Conservation (phyloP, 108 stramenopile genomes). For the Thalassiosira profunda region DNA sequence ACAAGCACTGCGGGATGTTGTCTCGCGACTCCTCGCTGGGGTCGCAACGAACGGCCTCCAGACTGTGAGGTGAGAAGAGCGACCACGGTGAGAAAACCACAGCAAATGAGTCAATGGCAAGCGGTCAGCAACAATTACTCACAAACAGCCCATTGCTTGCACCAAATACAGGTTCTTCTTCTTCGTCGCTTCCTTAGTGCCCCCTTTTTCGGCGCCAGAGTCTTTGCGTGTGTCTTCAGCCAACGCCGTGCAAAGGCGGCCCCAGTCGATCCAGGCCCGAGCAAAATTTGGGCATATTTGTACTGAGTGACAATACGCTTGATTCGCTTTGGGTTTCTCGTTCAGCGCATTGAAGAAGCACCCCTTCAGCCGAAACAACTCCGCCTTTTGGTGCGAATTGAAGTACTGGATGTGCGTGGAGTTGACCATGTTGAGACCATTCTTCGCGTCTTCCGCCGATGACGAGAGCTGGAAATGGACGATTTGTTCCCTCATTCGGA, state of each 20-base stretch:
- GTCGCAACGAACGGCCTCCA: conserved; percentile 86
- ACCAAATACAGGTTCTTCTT: conserved; percentile 85
- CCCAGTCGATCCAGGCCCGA: conserved; percentile 95
- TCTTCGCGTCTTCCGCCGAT: conserved; percentile 71
- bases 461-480: conserved; percentile 67
- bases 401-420: conserved; percentile 96
- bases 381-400: conserved; percentile 84
- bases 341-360: conserved; percentile 77
- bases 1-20: conserved; percentile 88
- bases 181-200: conserved; percentile 48
- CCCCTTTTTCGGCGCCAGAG: conserved; percentile 34
- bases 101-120: not conserved
- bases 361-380: conserved; percentile 94
- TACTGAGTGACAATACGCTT: conserved; percentile 92
- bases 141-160: conserved; percentile 94
- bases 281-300: conserved; percentile 91
- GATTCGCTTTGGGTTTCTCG: conserved; percentile 84
- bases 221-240: conserved; percentile 18
- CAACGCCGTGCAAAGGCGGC: conserved; percentile 84
- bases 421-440: conserved; percentile 94
- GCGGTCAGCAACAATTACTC: not conserved
- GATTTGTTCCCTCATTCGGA: conserved; percentile 95
- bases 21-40: conserved; percentile 77
- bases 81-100: not conserved
- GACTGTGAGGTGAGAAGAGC: conserved; percentile 14